phyloP scores from a whole-genome alignment of 2,329 filamentous ascomycete genomes.

The Myotisia sp. region DNA sequence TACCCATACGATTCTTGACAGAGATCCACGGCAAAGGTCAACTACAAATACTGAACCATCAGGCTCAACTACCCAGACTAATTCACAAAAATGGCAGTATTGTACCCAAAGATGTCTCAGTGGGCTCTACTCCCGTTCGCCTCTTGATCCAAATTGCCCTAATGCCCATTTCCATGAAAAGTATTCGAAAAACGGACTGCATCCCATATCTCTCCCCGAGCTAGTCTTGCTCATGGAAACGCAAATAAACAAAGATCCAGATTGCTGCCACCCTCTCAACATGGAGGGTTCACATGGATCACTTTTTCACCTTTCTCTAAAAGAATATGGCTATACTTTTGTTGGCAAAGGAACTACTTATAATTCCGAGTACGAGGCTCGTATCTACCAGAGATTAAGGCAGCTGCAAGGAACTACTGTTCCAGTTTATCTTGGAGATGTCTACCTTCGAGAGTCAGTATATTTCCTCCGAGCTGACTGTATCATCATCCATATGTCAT shows the following conservation, averaged over 20 bases:
- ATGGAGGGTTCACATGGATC: neutral
- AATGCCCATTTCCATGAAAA: neutral
- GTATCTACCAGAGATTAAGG: conserved; percentile 2
- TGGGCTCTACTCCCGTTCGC: conserved; percentile 6
- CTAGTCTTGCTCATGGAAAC: conserved; percentile 1
- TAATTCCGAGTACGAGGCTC: conserved; percentile 3
- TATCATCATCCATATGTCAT: conserved; percentile 2
- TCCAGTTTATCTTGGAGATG: conserved; percentile 3
- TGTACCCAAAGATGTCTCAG: conserved; percentile 6
- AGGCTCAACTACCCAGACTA: too few species aligned
- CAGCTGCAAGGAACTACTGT: conserved; percentile 2
- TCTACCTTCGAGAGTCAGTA: neutral
- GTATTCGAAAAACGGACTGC: neutral
- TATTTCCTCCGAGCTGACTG: neutral
- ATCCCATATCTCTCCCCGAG: neutral
- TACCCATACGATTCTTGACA: neutral
- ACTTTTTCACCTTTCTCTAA: conserved; percentile 4
- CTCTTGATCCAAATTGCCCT: neutral
- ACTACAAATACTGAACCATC: too few species aligned
- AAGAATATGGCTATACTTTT: conserved; percentile 6
- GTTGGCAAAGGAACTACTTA: conserved; percentile 7
- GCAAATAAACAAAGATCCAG: conserved; percentile 2
- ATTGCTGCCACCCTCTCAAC: neutral
- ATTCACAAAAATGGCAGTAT: too few species aligned
- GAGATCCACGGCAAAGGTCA: neutral